These are phyloP conservation scores for Porcisia deanei DNA, from an alignment of 208 protist species.

Conservation along the genomic window DNA sequence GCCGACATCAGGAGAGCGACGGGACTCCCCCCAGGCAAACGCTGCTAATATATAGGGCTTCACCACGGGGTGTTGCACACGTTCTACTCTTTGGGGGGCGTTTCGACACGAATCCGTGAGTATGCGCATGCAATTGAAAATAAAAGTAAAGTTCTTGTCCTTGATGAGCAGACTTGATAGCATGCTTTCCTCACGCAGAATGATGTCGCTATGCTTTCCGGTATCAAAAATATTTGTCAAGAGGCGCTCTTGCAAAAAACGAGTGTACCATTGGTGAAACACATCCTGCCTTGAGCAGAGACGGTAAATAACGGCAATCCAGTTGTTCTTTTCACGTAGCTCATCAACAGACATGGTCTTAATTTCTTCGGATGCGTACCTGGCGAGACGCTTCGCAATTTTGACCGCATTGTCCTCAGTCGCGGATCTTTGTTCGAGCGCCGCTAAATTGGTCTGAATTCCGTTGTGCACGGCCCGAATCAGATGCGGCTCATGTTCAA, in stretches of 20 bases:
- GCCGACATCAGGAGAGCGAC: slow-evolving; percentile 9
- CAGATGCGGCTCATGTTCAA: slow-evolving; percentile 19
- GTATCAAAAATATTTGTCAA: slow-evolving; percentile 27
- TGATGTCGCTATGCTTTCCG: slow-evolving; percentile 19
- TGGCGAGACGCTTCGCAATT: slow-evolving; percentile 29
- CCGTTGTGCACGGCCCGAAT: slow-evolving; percentile 21
- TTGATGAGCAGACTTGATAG: slow-evolving; percentile 39
- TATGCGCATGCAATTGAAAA: slow-evolving; percentile 44
- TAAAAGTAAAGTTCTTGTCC: slow-evolving; percentile 52
- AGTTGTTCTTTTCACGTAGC: slow-evolving; percentile 26
- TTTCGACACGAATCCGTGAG: slow-evolving; percentile 34
- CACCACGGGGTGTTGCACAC: slow-evolving; percentile 1
- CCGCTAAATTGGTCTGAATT: slow-evolving; percentile 19
- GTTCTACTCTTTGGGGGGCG: neutral
- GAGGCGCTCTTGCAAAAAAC: slow-evolving; percentile 40
- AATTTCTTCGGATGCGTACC: slow-evolving; percentile 25
- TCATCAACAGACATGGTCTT: slow-evolving; percentile 20
- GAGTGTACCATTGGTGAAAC: slow-evolving; percentile 40
- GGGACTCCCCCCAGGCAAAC: slow-evolving; percentile 24
- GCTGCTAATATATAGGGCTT: slow-evolving; percentile 24
- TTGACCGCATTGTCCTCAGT: slow-evolving; percentile 24
- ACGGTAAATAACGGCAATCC: slow-evolving; percentile 44
- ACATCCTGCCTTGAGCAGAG: slow-evolving; percentile 44
- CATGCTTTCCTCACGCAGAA: slow-evolving; percentile 36
- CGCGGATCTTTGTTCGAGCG: slow-evolving; percentile 11